Conservation (phyloP, 257 asterid species). For the Penstemon newberryi region DNA sequence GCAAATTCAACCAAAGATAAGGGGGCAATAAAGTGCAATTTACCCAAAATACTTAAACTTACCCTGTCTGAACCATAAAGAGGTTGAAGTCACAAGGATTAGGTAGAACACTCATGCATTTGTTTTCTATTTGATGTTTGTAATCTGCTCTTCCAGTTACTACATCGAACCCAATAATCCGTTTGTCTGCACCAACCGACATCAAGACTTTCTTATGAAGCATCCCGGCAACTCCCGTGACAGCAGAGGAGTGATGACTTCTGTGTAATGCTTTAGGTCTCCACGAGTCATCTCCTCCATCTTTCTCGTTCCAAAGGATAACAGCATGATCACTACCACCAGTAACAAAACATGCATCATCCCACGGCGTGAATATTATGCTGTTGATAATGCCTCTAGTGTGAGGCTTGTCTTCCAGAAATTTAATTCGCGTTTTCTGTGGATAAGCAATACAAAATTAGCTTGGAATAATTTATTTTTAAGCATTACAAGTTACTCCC, state of each 20-base stretch:
- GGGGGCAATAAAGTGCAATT: not conserved
- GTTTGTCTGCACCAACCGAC: conserved; percentile 87
- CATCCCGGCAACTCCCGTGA: conserved; percentile 92
- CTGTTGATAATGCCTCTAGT: conserved; percentile 76
- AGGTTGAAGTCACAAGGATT: conserved; percentile 91
- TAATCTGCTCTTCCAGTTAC: conserved; percentile 54
- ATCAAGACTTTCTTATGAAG: conserved; percentile 68
- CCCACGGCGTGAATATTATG: conserved; percentile 91
- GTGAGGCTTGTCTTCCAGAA: conserved; percentile 78
- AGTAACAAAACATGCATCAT: conserved; percentile 65
- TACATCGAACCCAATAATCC: conserved; percentile 67
- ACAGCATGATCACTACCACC: conserved; percentile 96
- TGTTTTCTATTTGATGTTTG: conserved; percentile 76
- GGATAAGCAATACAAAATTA: conserved; percentile 16
- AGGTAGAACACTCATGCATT: conserved; percentile 91
- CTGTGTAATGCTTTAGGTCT: conserved; percentile 60
- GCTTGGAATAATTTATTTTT: not conserved
- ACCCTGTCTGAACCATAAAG: conserved; percentile 96
- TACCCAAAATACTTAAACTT: conserved; percentile 15
- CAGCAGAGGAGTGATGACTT: conserved; percentile 74
- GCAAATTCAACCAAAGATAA: not conserved
- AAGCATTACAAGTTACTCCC: too few species aligned
- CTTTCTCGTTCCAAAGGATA: conserved; percentile 72
- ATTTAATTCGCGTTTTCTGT: conserved; percentile 57
- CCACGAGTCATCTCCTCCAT: conserved; percentile 58